phyloP scores from a whole-genome alignment of 2,329 filamentous ascomycete genomes.

The Incumbomyces delicatus region DNA sequence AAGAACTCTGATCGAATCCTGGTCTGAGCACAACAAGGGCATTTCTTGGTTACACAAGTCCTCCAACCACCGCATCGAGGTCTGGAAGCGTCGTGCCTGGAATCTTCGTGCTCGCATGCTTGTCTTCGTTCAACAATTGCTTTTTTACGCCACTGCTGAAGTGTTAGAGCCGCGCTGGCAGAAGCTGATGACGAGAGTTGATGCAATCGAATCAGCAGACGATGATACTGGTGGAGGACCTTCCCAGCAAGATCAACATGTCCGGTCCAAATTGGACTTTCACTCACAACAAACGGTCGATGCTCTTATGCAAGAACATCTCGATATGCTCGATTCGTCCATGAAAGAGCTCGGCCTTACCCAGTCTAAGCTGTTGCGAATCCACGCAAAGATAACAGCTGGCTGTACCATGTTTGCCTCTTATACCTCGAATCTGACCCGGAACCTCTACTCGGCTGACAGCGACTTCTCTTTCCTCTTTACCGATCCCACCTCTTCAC shows the following conservation, averaged over 20 bases:
- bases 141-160: constrained; percentile 94
- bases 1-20: constrained; percentile 72
- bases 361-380: constrained; percentile 85
- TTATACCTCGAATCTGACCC: constrained; percentile 77
- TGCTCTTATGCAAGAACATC: constrained; percentile 97
- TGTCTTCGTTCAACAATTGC: constrained; percentile 89
- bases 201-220: constrained; percentile 39
- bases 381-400: constrained; percentile 93
- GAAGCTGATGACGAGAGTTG: constrained; percentile 78
- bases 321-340: constrained; percentile 95
- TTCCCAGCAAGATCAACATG: constrained; percentile 15
- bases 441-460: constrained; percentile 74
- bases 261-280: constrained; percentile 39
- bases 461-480: constrained; percentile 50
- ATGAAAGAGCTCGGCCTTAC: constrained; percentile 99
- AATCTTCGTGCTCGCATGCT: constrained; percentile 89
- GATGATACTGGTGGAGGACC: constrained; percentile 4
- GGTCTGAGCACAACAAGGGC: constrained; percentile 79
- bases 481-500: constrained; percentile 12
- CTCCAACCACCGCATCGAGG: constrained; percentile 62
- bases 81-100: constrained; percentile 89
- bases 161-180: constrained; percentile 98
- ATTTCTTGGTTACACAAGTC: constrained; percentile 75
- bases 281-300: constrained; percentile 59
- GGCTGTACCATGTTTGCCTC: constrained; percentile 90